phyloP scores from a whole-genome alignment of 352 stramenopile species.

The Pythium dissimile region DNA sequence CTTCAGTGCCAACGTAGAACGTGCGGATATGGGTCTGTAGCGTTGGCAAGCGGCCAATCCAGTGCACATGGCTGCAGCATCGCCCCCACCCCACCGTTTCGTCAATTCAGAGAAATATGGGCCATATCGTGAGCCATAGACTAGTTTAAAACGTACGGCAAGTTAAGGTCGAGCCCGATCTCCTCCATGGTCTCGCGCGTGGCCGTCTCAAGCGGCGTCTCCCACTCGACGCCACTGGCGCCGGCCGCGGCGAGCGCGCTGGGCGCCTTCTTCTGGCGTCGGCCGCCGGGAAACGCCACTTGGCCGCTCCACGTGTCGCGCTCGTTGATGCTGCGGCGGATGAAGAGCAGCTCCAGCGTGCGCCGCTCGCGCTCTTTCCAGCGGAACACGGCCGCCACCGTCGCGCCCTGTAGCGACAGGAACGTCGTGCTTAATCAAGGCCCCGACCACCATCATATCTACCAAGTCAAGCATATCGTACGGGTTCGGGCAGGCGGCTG shows the following conservation, averaged over 20 bases:
- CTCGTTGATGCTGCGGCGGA: slow-evolving; percentile 70
- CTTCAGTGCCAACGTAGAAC: slow-evolving; percentile 66
- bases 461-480: slow-evolving; percentile 10
- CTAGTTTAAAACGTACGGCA: slow-evolving; percentile 29
- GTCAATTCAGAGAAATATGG: not conserved
- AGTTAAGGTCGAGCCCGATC: slow-evolving; percentile 68
- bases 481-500: slow-evolving; percentile 26
- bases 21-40: slow-evolving; percentile 63
- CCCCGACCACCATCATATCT: not conserved
- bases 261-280: slow-evolving; percentile 49
- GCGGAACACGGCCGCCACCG: slow-evolving; percentile 77
- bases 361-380: slow-evolving; percentile 64
- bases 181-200: slow-evolving; percentile 79
- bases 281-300: slow-evolving; percentile 75
- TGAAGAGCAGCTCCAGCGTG: slow-evolving; percentile 72
- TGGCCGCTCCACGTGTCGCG: slow-evolving; percentile 81
- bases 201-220: slow-evolving; percentile 65
- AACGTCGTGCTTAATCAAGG: not conserved
- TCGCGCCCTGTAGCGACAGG: slow-evolving; percentile 39
- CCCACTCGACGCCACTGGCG: slow-evolving; percentile 35
- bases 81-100: no score
- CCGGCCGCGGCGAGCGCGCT: slow-evolving; percentile 28
- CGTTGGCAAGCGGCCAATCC: slow-evolving; percentile 53
- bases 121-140: not conserved
- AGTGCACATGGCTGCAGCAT: slow-evolving; percentile 52